phyloP scores from a whole-genome alignment of 768 basidiomycete species.

The Boletus coccyginus region DNA sequence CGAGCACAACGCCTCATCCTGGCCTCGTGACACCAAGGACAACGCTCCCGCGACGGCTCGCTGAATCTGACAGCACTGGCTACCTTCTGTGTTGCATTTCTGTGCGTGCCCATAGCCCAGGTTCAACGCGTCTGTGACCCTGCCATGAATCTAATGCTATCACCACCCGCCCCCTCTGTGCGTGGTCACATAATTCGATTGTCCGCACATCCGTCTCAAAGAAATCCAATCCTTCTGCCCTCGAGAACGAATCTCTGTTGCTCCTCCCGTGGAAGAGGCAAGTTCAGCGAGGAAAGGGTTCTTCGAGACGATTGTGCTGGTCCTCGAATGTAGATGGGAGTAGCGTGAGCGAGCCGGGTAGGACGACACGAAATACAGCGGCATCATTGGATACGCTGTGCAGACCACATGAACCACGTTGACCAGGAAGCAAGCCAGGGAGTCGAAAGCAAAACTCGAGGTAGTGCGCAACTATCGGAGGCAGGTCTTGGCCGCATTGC shows the following conservation, averaged over 20 bases:
- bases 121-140: slow-evolving; percentile 18
- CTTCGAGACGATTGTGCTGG: slow-evolving; percentile 9
- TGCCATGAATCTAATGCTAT: slow-evolving; percentile 6
- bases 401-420: slow-evolving; percentile 4
- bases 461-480: slow-evolving; percentile 12
- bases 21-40: not conserved
- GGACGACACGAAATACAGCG: slow-evolving; percentile 4
- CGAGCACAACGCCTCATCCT: slow-evolving; percentile 1
- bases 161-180: slow-evolving; percentile 20
- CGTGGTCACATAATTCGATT: slow-evolving; percentile 11
- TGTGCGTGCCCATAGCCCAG: slow-evolving; percentile 33
- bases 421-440: slow-evolving; percentile 19
- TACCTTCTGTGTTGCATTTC: slow-evolving; percentile 26
- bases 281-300: slow-evolving; percentile 33
- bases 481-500: slow-evolving; percentile 34
- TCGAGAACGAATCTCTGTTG: slow-evolving; percentile 62
- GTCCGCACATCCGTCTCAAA: slow-evolving; percentile 17
- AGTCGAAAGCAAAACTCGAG: slow-evolving; percentile 23
- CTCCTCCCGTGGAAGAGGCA: slow-evolving; percentile 42
- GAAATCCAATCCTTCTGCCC: slow-evolving; percentile 32
- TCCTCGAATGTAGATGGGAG: slow-evolving; percentile 14
- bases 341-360: slow-evolving; percentile 10
- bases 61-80: slow-evolving; percentile 19
- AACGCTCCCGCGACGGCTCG: slow-evolving; percentile 28
- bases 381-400: slow-evolving; percentile 11